Evolutionary conservation across 176 grass and related monocot genomes (phyloP).

Genomic region (Lolium perenne): DNA sequence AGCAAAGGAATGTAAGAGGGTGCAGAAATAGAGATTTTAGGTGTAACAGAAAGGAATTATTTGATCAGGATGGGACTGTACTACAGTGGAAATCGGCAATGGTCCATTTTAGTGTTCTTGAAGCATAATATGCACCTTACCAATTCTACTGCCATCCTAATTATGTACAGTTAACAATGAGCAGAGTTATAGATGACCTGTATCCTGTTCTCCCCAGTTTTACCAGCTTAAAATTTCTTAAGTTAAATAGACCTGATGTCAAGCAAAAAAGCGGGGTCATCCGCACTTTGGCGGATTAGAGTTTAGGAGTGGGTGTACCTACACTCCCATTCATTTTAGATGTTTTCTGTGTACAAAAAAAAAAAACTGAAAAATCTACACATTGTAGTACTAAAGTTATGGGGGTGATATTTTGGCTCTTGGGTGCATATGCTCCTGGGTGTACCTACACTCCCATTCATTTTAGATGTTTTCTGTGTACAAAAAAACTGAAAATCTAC

Average conservation of each 20-base stretch:
- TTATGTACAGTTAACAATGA: background rate
- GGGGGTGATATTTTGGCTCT: no score
- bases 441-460: no score
- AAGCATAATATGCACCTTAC: background rate
- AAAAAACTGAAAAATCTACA: no score
- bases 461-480: no score
- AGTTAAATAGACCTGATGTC: background rate
- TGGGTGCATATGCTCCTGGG: no score
- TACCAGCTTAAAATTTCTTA: background rate
- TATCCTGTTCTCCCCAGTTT: background rate
- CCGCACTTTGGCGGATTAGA: background rate
- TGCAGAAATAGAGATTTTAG: constrained; percentile 1
- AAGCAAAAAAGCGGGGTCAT: background rate
- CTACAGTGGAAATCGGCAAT: no score
- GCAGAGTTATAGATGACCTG: background rate
- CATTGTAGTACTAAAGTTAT: no score
- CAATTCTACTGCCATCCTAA: background rate
- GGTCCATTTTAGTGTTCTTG: background rate
- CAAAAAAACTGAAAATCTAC: no score
- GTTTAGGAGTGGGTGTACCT: no score
- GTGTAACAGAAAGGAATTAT: background rate
- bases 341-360: no score
- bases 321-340: no score
- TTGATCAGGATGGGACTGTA: background rate
- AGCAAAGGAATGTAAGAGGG: background rate